These are phyloP conservation scores for Phyllosticta citrichinensis DNA, from an alignment of 2,329 filamentous ascomycete genomes.

Conservation along the genomic window DNA sequence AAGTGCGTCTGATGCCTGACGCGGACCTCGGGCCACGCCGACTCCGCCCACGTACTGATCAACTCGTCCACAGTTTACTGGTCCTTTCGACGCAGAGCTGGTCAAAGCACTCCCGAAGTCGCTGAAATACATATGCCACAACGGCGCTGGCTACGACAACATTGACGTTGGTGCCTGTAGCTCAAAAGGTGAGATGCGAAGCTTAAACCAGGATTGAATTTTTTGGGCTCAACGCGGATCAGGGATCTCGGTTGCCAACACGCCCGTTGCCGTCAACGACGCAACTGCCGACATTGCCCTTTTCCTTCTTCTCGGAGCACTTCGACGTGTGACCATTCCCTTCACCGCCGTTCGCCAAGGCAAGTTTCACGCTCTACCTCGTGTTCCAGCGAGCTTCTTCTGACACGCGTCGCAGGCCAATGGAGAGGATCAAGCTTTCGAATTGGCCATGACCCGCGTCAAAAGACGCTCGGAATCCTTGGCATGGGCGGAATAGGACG, in stretches of 20 bases:
- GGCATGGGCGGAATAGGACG: slow-evolving; percentile 52
- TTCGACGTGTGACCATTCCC: slow-evolving; percentile 39
- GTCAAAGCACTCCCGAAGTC: slow-evolving; percentile 31
- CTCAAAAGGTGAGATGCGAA: slow-evolving; percentile 20
- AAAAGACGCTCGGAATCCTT: slow-evolving; percentile 45
- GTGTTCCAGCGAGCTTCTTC: not conserved
- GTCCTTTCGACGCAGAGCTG: slow-evolving; percentile 37
- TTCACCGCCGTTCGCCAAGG: slow-evolving; percentile 37
- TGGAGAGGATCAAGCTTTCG: slow-evolving; percentile 30
- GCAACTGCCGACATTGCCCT: slow-evolving; percentile 42
- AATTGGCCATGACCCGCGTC: slow-evolving; percentile 44
- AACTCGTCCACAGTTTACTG: slow-evolving; percentile 24
- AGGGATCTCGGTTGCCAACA: slow-evolving; percentile 36
- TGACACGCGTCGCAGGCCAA: slow-evolving; percentile 15
- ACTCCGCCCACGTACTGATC: not conserved
- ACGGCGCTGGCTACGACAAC: slow-evolving; percentile 49
- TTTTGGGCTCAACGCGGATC: slow-evolving; percentile 22
- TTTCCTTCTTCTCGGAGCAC: slow-evolving; percentile 42
- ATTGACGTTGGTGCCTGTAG: slow-evolving; percentile 46
- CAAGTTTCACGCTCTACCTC: slow-evolving; percentile 14
- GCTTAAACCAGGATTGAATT: not conserved
- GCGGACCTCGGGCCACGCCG: not conserved
- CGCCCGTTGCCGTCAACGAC: slow-evolving; percentile 40
- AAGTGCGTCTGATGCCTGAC: slow-evolving; percentile 18
- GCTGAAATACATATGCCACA: slow-evolving; percentile 37